phyloP scores from a whole-genome alignment of 345 rosid genomes.

The Syzygium oleosum region DNA sequence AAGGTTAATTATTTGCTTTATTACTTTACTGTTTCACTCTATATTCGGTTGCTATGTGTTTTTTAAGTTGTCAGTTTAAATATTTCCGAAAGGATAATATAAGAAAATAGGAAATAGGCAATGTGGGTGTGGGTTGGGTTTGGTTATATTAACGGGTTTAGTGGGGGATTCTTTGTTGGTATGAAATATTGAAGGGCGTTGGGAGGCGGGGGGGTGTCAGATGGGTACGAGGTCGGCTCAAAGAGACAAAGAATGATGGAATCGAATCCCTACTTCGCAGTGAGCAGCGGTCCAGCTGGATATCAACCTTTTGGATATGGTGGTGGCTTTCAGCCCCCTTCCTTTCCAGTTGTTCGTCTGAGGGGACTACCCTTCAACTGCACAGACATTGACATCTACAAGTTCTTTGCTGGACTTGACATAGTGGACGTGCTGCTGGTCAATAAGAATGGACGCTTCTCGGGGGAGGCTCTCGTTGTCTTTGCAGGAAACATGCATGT shows the following conservation, averaged over 20 bases:
- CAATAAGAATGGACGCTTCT: conserved; percentile 69
- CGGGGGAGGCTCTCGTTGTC: conserved; percentile 86
- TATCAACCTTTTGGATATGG: conserved; percentile 55
- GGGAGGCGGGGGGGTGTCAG: conserved; percentile 97
- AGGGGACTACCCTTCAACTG: conserved; percentile 95
- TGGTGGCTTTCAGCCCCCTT: conserved; percentile 44
- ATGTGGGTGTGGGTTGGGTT: conserved; percentile 56
- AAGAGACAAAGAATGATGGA: conserved; percentile 99
- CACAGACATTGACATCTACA: conserved; percentile 79
- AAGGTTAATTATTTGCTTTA: background rate
- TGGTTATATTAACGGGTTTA: conserved; percentile 92
- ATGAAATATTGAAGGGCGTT: conserved; percentile 90
- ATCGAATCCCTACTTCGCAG: conserved; percentile 99
- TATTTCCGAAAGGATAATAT: background rate
- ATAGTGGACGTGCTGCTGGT: conserved; percentile 83
- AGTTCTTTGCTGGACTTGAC: conserved; percentile 87
- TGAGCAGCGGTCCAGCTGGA: conserved; percentile 56
- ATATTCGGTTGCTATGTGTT: background rate
- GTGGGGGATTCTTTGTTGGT: conserved; percentile 78
- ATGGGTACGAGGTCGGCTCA: conserved; percentile 98
- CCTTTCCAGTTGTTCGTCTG: conserved; percentile 86
- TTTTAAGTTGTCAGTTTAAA: background rate
- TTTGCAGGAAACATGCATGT: conserved; percentile 75
- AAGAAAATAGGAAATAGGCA: conserved; percentile 11
- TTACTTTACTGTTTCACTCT: background rate